These are phyloP conservation scores for Venturiaceae sp. DNA, from an alignment of 2,329 filamentous ascomycete species.

Conservation along the genomic window DNA sequence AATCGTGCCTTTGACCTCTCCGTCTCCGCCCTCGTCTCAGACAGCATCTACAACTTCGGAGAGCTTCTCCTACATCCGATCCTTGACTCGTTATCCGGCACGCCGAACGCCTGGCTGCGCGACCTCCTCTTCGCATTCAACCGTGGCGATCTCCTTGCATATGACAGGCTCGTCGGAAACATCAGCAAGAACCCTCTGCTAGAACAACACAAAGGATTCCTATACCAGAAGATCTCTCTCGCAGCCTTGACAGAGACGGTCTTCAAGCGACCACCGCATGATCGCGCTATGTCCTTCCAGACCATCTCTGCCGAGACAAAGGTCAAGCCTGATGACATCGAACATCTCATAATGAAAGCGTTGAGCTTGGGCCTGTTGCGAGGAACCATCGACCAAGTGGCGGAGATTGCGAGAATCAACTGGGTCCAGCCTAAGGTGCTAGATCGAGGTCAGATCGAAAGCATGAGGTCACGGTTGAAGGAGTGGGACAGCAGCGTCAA, in stretches of 20 bases:
- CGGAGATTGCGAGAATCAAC: constrained; percentile 85
- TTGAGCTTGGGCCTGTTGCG: constrained; percentile 80
- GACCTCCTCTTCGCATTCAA: constrained; percentile 98
- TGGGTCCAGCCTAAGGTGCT: constrained; percentile 99
- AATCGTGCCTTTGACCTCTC: constrained; percentile 84
- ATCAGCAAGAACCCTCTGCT: constrained; percentile 74
- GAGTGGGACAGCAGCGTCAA: constrained; percentile 98
- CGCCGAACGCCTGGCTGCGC: constrained; percentile 76
- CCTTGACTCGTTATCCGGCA: constrained; percentile 69
- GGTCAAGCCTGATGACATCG: constrained; percentile 82
- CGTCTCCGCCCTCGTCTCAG: constrained; percentile 84
- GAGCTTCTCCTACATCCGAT: constrained; percentile 97
- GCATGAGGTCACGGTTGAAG: constrained; percentile 76
- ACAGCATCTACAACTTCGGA: constrained; percentile 98
- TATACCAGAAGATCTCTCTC: constrained; percentile 98
- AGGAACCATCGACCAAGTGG: constrained; percentile 94
- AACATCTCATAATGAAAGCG: constrained; percentile 99
- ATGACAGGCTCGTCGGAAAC: constrained; percentile 72
- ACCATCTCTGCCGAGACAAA: constrained; percentile 90
- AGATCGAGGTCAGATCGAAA: constrained; percentile 89
- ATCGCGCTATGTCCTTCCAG: constrained; percentile 85
- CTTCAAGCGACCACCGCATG: constrained; percentile 89
- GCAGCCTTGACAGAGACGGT: constrained; percentile 90
- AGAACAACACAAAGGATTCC: constrained; percentile 66
- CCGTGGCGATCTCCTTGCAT: constrained; percentile 80